Evolutionary conservation across 257 asterid genomes (phyloP), one percentile per base, ranked within the genome.

Genomic region (Przewalskia tangutica): DNA sequence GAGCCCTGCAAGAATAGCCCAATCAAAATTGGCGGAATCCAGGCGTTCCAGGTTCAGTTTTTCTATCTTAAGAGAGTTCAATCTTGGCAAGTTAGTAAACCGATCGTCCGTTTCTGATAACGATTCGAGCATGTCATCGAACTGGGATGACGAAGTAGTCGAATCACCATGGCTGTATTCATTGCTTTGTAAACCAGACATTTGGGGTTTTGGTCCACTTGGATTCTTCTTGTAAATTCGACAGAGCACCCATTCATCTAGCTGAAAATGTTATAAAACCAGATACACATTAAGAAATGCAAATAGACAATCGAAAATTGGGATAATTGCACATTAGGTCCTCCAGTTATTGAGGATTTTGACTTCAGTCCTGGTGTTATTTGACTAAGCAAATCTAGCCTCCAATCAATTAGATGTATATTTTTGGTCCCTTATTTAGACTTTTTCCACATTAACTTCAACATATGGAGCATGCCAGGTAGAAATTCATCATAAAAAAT

Each of bases 201-300:
- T 58, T 4, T 23, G 8, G 4, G 83, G 85, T 60, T 83, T 89
- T 54, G 81, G 85, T 17, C 89, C 93, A 23, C 88, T 84, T 5
- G 97, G 84, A 77, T 87, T 87, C 89, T 94, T 94, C 92, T 94
- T 88, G 84, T 93, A 91, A 75, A 93, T 91, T 77, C 97, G 89
- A 73, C 97, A 91, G 0, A 93, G 77, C 14, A 93, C 97, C 97
- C 97, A 91, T 27, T 93, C 98, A 82, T 94, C 97, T 90, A 94
- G 88, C 97, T 93, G 48, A 13, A 13, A 81, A 4, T 2, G 0
- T 68, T 53, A 5, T 46, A 9, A 77, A 54, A 1, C 27, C 3
- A 16, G 1, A 6, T 34, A 59, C n/a, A 70, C 36, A 44, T 64
- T 12, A 77, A 73, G 9, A 40, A 68, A n/a, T 44, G 56, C n/a